Evolutionary conservation across 768 basidiomycete species (phyloP), one percentile per base, ranked within the genome.

Genomic region (Gymnopilus junonius): DNA sequence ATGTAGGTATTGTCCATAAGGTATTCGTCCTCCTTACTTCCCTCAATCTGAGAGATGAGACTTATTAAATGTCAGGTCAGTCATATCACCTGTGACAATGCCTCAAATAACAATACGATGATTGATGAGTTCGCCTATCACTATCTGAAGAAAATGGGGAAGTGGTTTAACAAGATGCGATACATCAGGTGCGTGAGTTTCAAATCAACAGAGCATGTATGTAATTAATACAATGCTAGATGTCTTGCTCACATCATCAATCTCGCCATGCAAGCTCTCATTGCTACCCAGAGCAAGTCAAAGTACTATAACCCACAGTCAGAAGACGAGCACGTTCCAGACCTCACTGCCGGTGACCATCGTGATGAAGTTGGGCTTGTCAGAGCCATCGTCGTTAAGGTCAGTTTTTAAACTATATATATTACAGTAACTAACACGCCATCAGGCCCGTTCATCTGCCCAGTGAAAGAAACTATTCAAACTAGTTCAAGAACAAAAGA

Each of bases 401-500:
- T n/a, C n/a, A n/a, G n/a, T n/a, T n/a, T n/a, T n/a, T n/a, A n/a
- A n/a, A n/a, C n/a, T n/a, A n/a, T n/a, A n/a, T n/a, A n/a, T n/a
- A n/a, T n/a, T n/a, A n/a, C n/a, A n/a, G n/a, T n/a, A n/a, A n/a
- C n/a, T n/a, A n/a, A n/a, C n/a, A n/a, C n/a, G n/a, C n/a, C n/a
- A n/a, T n/a, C n/a, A n/a, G n/a, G 68, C 55, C 20, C 58, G 54
- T n/a, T 70, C 67, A 14, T 70, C 64, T 21, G 61, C 65, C 4
- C 67, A 69, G 34, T 59, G 62, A 1, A 70, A 70, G 45, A 64
- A 67, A 21, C 50, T 70, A 1, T 71, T 71, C 50, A 64, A 64
- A n/a, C n/a, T 17, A 12, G 59, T 68, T 10, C 67, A 70, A 50
- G 31, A 12, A 0, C n/a, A 23, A 3, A 48, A 65, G 14, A 21